Conservation (phyloP, 2,329 filamentous ascomycete genomes). For the Trichoderma atrobrunneum region DNA sequence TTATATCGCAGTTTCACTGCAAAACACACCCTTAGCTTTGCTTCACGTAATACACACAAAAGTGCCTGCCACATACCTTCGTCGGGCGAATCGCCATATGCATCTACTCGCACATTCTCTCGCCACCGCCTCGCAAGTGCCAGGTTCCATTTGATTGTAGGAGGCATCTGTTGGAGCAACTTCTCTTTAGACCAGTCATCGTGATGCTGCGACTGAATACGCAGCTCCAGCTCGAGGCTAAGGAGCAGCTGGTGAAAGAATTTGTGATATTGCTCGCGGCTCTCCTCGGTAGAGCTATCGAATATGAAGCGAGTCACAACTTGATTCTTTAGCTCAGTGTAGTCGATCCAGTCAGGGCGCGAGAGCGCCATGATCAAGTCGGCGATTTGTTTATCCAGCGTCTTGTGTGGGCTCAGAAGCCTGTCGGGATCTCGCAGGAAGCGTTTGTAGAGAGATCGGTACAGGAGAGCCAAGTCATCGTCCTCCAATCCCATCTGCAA, state of each 20-base stretch:
- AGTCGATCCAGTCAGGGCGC: slow-evolving; percentile 70
- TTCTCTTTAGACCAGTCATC: slow-evolving; percentile 62
- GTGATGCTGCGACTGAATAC: slow-evolving; percentile 63
- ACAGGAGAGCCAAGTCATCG: slow-evolving; percentile 56
- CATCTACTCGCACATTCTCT: slow-evolving; percentile 65
- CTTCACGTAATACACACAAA: neutral
- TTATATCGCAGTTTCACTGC: slow-evolving; percentile 61
- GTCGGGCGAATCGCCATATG: slow-evolving; percentile 52
- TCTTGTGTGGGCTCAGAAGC: slow-evolving; percentile 56
- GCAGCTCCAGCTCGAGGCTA: slow-evolving; percentile 67
- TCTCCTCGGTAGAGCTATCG: slow-evolving; percentile 53
- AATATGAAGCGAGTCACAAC: slow-evolving; percentile 72
- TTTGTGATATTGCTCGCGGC: slow-evolving; percentile 56
- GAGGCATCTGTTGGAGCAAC: slow-evolving; percentile 62
- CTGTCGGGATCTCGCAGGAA: slow-evolving; percentile 68
- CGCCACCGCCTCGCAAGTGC: slow-evolving; percentile 72
- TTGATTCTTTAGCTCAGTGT: slow-evolving; percentile 67
- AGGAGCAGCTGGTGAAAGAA: slow-evolving; percentile 78
- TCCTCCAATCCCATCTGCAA: slow-evolving; percentile 56
- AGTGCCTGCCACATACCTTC: slow-evolving; percentile 40
- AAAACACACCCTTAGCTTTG: neutral
- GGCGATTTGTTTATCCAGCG: slow-evolving; percentile 68
- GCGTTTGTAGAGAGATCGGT: slow-evolving; percentile 63
- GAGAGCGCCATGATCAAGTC: slow-evolving; percentile 69
- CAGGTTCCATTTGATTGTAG: slow-evolving; percentile 68